Base-by-base conservation (phyloP, 208 protist genomes). In the Trypanosoma cruzi region DNA sequence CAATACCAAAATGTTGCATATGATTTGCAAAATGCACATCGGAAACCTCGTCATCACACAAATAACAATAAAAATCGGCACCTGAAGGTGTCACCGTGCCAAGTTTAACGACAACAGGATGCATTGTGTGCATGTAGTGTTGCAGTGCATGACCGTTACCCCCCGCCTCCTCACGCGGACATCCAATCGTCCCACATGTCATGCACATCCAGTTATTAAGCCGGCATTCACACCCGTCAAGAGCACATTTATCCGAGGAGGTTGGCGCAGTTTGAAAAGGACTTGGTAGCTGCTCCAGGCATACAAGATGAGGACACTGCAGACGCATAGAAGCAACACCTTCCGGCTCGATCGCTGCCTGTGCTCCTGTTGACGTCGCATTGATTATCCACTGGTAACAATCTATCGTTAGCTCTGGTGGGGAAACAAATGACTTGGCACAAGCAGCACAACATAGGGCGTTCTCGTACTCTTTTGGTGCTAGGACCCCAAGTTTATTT, bases 121-220 rank as follows among this genome's bases (percentile, higher is more conserved):
- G 96, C 26, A 81, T 68, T 0, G 95, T 91, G 68, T 53, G 34
- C 54, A 81, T 37, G 61, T 88, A 91, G 83, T 99, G 97, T 44
- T 94, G 73, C 20, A 99, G 66, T 0, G 97, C 98, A 80, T 99
- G 98, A 6, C 83, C 90, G 57, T 98, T 98, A 29, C 98, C 99
- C 31, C 98, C 98, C 1, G 88, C 84, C 58, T 98, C 96, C 52
- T 89, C 81, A 16, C 85, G 98, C 44, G 98, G 96, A 74, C 98
- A 99, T 24, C 90, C 88, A 62, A 99, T 80, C 34, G 82, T 72
- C 28, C 97, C 98, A 67, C 93, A 97, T 22, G 95, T 96, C 57
- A 99, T 76, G 78, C 93, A 98, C 79, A 99, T 89, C 97, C 98
- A 99, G 64, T 98, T 93, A 77, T 99, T 98, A 34, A 87, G 56